Evolutionary conservation across 2,329 filamentous ascomycete genomes (phyloP), one percentile per base, ranked within the genome.

Genomic region (Alternaria consortialis): DNA sequence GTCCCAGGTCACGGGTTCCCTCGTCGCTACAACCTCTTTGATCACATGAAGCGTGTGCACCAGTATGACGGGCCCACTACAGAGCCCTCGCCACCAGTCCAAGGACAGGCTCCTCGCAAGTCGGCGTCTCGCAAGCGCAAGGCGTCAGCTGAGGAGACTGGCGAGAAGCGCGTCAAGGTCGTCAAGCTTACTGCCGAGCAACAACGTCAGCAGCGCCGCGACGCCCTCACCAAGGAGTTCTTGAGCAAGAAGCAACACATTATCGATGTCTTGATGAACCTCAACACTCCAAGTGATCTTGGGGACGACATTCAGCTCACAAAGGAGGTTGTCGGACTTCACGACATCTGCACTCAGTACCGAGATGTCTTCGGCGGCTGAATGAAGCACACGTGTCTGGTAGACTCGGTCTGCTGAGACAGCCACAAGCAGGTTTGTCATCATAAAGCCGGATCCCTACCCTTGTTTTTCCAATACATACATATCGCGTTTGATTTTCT

Each of bases 21-120:
- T 37, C 90, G 94, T 72, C 90, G 94, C 73, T 98, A 95, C 92
- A 98, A 98, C 81, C 87, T 97, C 55, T 90, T 91, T 79, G 94
- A 98, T 81, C 94, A 98, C 85, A 97, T 97, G 94, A 92, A 93
- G 82, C 90, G 94, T 64, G 94, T 97, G 7, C 94, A 98, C 72
- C 86, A 87, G 67, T 87, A 86, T 72, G 83, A 74, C 40, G 75
- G 74, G 34, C 72, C 75, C 1, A 73, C 72, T 7, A 73, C 69
- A 7, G 76, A 78, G 61, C 66, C 69, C 7, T 77, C 76, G 0
- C 73, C 76, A 3, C 70, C 72, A n/a, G 63, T 64, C 31, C 65
- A 66, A 31, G 68, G 69, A 20, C 71, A 74, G 25, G 58, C 66
- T 23, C 54, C 63, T 36, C 73, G 76, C 53, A 74, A 75, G 62